Evolutionary conservation across 306 rosid genomes (phyloP), one percentile per base, ranked within the genome.

Genomic region (Carpinus viminea): DNA sequence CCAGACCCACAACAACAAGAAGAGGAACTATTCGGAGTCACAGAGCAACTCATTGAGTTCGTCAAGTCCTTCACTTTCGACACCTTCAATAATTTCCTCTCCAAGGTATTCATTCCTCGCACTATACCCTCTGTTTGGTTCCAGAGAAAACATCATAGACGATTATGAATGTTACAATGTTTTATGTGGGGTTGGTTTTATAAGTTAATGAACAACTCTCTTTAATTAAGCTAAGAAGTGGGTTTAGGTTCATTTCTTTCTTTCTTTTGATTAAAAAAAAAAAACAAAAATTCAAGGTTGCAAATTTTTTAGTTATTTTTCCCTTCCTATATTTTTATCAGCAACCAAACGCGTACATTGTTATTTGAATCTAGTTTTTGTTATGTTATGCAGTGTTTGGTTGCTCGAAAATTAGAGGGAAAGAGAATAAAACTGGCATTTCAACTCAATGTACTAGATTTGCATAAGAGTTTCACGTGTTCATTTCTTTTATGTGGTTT

Each of bases 71-170:
- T 92, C 89, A 91, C 97, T 41, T 13, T 92, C 36, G 91, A 92
- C 68, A 88, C 92, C 60, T 94, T 94, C 79, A 91, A 85, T 87
- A 88, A 84, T 74, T 92, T 89, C 83, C 95, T 59, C 88, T 83
- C 52, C 88, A 78, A 80, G 97, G 98, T 94, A 83, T 16, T 50
- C 8, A 6, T 36, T 11, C 75, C n/a, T 36, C n/a, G 45, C 21
- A 61, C 31, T 61, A 15, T 38, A 2, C 26, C 34, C 28, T 24
- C 52, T 62, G 24, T 48, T 50, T 38, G 46, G n/a, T 52, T 69
- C 26, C 59, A 64, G 69, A 12, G 72, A 50, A 66, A 70, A n/a
- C 48, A 16, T 31, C 10, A 41, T 45, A 12, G 52, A 7, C 2
- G 45, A 53, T 53, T 53, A 6, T 53, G 8, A 16, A 17, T 53